These are phyloP conservation scores for Tricholoma saponaceum DNA, from an alignment of 768 basidiomycete genomes.

Conservation along the genomic window DNA sequence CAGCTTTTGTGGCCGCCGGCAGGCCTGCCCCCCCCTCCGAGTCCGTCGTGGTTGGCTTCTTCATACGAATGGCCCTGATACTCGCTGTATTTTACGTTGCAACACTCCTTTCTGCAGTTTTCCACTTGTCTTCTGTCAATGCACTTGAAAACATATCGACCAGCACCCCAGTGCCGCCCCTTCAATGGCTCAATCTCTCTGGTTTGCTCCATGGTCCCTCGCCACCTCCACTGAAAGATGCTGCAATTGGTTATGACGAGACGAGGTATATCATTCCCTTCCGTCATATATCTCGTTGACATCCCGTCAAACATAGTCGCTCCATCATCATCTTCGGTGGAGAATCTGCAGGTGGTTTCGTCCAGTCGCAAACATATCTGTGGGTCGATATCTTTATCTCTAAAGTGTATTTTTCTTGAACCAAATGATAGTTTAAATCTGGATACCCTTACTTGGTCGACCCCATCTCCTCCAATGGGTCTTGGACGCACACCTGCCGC, in stretches of 20 bases:
- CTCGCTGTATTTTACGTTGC: conserved; percentile 20
- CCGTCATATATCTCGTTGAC: background rate
- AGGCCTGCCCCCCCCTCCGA: conserved; percentile 15
- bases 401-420: conserved; percentile 1
- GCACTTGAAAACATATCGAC: conserved; percentile 54
- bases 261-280: conserved; percentile 25
- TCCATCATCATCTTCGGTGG: conserved; percentile 74
- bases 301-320: conserved; percentile 32
- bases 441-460: conserved; percentile 55
- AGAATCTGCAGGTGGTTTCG: conserved; percentile 60
- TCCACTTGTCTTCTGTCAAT: conserved; percentile 16
- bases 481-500: conserved; percentile 50
- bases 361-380: conserved; percentile 66
- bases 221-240: conserved; percentile 60
- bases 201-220: conserved; percentile 48
- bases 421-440: conserved; percentile 52
- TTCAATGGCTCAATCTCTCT: conserved; percentile 77
- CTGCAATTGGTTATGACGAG: conserved; percentile 63
- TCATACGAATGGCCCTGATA: conserved; percentile 27
- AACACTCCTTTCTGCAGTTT: conserved; percentile 21
- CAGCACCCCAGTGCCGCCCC: conserved; percentile 51
- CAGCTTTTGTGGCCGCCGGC: conserved; percentile 12
- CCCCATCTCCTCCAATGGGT: conserved; percentile 46
- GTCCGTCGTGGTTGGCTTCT: background rate
- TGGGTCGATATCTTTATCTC: conserved; percentile 27